Conservation (phyloP, 139 green algal species). For the Eudorina sp. region DNA sequence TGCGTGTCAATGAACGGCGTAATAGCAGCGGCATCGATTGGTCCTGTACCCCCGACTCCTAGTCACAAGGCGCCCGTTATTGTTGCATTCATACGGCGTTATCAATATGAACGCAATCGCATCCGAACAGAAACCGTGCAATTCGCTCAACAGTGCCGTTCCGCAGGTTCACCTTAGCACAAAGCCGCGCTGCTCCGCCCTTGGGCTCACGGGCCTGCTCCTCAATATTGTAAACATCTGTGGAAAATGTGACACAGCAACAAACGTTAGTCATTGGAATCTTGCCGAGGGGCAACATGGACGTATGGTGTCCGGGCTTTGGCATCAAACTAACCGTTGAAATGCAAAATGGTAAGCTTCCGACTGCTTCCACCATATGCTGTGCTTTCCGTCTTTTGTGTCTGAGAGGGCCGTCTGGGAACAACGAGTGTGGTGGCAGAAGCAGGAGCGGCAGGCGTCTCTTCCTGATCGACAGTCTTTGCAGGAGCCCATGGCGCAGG, state of each 20-base stretch:
- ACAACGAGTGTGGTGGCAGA: background rate
- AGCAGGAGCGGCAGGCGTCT: constrained; percentile 1
- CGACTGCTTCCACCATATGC: background rate
- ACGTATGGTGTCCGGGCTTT: background rate
- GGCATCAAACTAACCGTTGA: constrained; percentile 35
- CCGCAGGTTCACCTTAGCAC: constrained; percentile 23
- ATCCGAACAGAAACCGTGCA: too few relatives aligned
- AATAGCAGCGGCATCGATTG: too few relatives aligned
- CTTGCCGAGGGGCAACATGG: background rate
- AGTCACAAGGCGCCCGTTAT: too few relatives aligned
- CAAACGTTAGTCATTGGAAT: constrained; percentile 10
- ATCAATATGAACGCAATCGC: too few relatives aligned
- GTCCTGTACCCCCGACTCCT: too few relatives aligned
- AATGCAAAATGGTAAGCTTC: constrained; percentile 45
- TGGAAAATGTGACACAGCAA: background rate
- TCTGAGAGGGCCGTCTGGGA: background rate
- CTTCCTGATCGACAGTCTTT: background rate
- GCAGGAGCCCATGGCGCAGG: constrained; percentile 1
- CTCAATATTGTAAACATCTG: constrained; percentile 47
- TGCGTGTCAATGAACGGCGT: too few relatives aligned
- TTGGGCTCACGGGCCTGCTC: constrained; percentile 66
- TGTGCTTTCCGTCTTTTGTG: background rate
- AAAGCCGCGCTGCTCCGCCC: constrained; percentile 74
- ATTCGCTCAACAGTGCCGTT: too few relatives aligned
- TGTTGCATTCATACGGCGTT: too few relatives aligned